These are phyloP conservation scores for Colletotrichum phormii DNA, from an alignment of 2,329 filamentous ascomycete species.

Conservation along the genomic window DNA sequence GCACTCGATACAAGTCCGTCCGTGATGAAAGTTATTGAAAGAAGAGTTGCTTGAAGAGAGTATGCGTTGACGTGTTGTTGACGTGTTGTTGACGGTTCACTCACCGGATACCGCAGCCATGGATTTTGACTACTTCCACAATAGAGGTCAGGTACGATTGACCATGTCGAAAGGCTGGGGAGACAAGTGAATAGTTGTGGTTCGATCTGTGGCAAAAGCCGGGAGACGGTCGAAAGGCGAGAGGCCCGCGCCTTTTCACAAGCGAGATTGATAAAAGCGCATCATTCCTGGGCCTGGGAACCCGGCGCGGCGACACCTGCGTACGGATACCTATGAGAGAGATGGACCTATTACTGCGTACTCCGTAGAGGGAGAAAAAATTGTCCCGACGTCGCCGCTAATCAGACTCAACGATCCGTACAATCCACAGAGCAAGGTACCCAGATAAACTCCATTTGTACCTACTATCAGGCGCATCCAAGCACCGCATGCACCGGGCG, in stretches of 20 bases:
- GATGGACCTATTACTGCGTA: background rate
- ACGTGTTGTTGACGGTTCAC: background rate
- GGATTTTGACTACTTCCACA: background rate
- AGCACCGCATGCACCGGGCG: background rate
- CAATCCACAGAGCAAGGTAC: background rate
- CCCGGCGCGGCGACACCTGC: background rate
- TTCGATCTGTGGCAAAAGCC: constrained; percentile 36
- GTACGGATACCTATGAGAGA: background rate
- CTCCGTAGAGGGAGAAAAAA: constrained; percentile 19
- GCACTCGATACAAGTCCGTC: background rate
- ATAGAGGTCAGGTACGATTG: background rate
- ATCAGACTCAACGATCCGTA: constrained; percentile 16
- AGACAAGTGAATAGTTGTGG: constrained; percentile 20
- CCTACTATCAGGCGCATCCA: background rate
- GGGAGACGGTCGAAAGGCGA: constrained; percentile 37
- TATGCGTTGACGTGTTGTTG: no score
- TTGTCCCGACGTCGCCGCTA: constrained; percentile 32
- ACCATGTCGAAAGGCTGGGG: background rate
- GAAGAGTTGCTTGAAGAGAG: background rate
- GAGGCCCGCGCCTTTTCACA: constrained; percentile 35
- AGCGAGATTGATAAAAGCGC: constrained; percentile 37
- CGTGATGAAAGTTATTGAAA: background rate
- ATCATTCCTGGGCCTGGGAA: constrained; percentile 33
- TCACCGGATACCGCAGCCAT: background rate
- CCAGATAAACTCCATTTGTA: background rate